These are phyloP conservation scores for Dactylis glomerata DNA, from an alignment of 176 grass and related monocot genomes.

Conservation along the genomic window DNA sequence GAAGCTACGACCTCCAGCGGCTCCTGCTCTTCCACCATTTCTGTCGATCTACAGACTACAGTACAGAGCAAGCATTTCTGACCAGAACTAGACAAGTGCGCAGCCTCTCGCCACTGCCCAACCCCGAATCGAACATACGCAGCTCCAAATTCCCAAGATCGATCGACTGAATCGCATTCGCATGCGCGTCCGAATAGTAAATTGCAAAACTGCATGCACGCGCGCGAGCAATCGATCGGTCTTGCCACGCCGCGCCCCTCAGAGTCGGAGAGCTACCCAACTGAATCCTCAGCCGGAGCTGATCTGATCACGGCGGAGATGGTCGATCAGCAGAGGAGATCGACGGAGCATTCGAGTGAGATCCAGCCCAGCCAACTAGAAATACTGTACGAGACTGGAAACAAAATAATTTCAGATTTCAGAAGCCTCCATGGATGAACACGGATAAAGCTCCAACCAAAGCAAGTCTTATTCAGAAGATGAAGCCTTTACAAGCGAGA, in stretches of 20 bases:
- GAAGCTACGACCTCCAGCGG: too few species aligned
- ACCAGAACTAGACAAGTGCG: neutral
- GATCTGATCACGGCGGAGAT: neutral
- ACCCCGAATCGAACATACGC: neutral
- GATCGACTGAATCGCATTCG: neutral
- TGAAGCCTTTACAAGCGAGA: constrained; percentile 16
- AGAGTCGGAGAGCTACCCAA: neutral
- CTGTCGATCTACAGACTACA: neutral
- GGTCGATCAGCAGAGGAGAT: neutral
- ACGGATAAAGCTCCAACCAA: neutral
- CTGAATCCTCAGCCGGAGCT: neutral
- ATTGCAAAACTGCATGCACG: neutral
- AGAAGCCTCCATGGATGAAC: neutral
- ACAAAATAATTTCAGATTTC: neutral
- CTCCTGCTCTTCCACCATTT: neutral
- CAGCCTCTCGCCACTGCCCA: neutral
- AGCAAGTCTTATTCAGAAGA: constrained; percentile 28
- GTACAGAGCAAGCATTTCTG: neutral
- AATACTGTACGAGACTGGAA: neutral
- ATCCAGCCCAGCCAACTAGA: neutral
- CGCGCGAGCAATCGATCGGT: neutral
- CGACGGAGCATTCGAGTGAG: neutral
- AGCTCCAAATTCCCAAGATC: neutral
- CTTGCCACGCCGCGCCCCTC: neutral
- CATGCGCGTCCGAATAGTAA: neutral